Evolutionary conservation across 306 rosid genomes (phyloP), one percentile per base, ranked within the genome.

Genomic region (Carpinus fangiana): DNA sequence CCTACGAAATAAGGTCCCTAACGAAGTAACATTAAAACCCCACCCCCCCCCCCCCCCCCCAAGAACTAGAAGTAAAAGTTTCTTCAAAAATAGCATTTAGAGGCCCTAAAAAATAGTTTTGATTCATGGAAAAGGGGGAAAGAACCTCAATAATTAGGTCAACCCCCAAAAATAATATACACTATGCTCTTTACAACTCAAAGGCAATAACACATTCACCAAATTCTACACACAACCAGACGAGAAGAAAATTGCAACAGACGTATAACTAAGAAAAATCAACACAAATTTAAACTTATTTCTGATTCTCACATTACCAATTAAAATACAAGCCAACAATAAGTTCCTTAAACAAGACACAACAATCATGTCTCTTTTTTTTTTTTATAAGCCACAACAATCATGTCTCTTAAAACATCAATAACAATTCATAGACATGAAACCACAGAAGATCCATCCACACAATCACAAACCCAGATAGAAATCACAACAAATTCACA

Each of bases 281-380:
- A 59, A 26, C 23, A 8, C 10, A 7, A 59, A 59, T 23, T 23
- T 23, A 8, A 59, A 59, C 6, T 20, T 59, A 59, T 59, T 23
- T 59, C 7, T 11, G 11, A 23, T 57, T 57, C 14, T 11, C 18
- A 18, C 54, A 26, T 21, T 10, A 17, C 17, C 17, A 54, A 41
- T 21, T 55, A 55, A 23, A 45, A 46, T 13, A 68, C 68, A 78
- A 71, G 52, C 20, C 70, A 59, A 78, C 60, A 47, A 71, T 2
- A 4, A 71, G 10, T 41, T 2, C 47, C 23, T 71, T 20, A 18
- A 60, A 34, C 55, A 47, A 13, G 2, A 7, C 23, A 36, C 72
- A 23, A 26, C 34, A 4, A 59, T 20, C 50, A 61, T 26, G 60
- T 46, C 12, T 61, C 16, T 51, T 18, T 31, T 31, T 31, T n/a